phyloP scores from a whole-genome alignment of 2,329 filamentous ascomycete species.

The Fusarium buharicum region DNA sequence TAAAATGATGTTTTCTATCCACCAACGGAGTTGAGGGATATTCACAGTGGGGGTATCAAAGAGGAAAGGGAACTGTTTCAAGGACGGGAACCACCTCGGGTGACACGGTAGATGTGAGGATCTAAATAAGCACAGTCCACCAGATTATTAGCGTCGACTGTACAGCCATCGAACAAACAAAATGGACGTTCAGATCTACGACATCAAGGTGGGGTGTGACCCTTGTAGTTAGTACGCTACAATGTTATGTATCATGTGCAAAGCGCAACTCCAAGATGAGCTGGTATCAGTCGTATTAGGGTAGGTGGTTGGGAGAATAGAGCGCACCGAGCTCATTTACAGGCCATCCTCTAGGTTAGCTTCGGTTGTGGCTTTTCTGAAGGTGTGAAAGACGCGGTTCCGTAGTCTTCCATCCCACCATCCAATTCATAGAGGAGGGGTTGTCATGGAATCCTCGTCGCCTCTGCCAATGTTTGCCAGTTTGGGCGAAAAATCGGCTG shows the following conservation, averaged over 20 bases:
- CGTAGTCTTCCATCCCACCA: not conserved
- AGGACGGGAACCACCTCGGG: conserved; percentile 7
- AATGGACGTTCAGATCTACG: conserved; percentile 10
- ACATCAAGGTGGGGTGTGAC: conserved; percentile 20
- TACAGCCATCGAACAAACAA: conserved; percentile 14
- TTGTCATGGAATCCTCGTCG: not conserved
- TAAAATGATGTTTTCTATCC: not conserved
- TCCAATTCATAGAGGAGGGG: not conserved
- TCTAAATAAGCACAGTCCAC: conserved; percentile 15
- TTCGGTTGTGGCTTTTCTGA: conserved; percentile 7
- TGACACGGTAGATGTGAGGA: conserved; percentile 27
- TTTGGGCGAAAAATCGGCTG: conserved; percentile 25
- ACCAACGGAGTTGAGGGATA: not conserved
- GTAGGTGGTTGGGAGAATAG: not conserved
- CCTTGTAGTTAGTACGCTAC: not conserved
- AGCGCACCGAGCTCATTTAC: not conserved
- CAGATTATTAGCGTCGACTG: conserved; percentile 4
- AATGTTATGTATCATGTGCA: not conserved
- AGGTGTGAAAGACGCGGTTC: conserved; percentile 15
- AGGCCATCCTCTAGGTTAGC: not conserved
- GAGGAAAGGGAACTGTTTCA: conserved; percentile 1
- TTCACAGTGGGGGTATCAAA: not conserved
- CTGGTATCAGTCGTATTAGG: not conserved
- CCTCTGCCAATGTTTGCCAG: not conserved
- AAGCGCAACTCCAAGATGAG: conserved; percentile 3